A percentile compares a stretch with the other conserved stretches of the same genome.
These are phyloP conservation scores for Kwoniella sp. DNA, from an alignment of 768 basidiomycete species.

Conservation along the genomic window DNA sequence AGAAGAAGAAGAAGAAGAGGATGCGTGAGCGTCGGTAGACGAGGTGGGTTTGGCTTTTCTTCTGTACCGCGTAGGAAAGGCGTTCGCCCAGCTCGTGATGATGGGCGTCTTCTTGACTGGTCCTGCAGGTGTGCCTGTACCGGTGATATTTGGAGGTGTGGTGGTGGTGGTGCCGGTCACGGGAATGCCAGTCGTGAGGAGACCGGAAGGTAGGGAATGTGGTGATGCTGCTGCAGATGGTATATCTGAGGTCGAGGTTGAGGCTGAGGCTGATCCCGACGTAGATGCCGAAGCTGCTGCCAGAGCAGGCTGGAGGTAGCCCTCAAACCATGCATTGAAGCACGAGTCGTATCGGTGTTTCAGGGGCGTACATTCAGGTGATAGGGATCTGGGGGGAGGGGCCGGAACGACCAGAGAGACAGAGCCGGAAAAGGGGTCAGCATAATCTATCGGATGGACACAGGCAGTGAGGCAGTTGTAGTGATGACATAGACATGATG, in stretches of 20 bases:
- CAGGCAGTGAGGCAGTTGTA: too few species aligned
- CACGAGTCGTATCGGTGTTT: conserved; percentile 89
- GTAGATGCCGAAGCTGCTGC: conserved; percentile 57
- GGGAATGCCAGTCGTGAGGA: not conserved
- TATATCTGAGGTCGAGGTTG: conserved; percentile 15
- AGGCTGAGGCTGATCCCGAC: conserved; percentile 29
- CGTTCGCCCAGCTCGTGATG: conserved; percentile 25
- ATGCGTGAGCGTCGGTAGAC: not conserved
- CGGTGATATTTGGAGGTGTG: not conserved
- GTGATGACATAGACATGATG: too few species aligned
- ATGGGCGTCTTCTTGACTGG: conserved; percentile 5
- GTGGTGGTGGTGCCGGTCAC: not conserved
- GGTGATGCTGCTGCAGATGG: conserved; percentile 11
- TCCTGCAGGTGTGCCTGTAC: not conserved
- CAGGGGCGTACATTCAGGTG: conserved; percentile 81
- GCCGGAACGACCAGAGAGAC: not conserved
- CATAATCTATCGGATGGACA: too few species aligned
- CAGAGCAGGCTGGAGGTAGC: conserved; percentile 77
- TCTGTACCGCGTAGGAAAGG: conserved; percentile 24
- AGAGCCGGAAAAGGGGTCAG: not conserved
- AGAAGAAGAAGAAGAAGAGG: not conserved
- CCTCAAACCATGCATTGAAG: conserved; percentile 98
- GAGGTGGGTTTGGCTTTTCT: conserved; percentile 1
- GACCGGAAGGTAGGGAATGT: too few species aligned
- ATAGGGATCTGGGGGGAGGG: conserved; percentile 62